A percentile compares a stretch with the other conserved stretches of the same genome.
phyloP scores from a whole-genome alignment of 371 early-diverging fungal genomes.

The Mucor racemosus region DNA sequence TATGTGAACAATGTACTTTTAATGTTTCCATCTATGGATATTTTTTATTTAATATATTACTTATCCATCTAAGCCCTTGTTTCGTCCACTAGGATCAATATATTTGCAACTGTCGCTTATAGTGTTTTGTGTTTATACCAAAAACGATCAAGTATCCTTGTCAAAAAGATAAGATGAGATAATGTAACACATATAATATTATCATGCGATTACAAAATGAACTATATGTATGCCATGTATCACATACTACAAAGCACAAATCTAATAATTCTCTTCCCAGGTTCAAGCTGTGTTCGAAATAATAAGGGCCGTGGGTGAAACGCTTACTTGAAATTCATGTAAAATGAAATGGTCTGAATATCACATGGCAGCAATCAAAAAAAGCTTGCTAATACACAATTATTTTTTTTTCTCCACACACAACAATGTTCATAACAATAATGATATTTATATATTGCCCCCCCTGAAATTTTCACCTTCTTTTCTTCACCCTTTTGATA shows the following conservation, averaged over 20 bases:
- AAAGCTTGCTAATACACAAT: constrained; percentile 12
- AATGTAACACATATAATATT: neutral
- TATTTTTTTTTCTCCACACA: neutral
- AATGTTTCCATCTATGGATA: too few relatives aligned
- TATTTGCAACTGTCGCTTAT: too few relatives aligned
- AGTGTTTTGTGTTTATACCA: too few relatives aligned
- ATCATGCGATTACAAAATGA: neutral
- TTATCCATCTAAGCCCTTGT: too few relatives aligned
- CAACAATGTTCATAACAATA: neutral
- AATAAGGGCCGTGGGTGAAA: constrained; percentile 5
- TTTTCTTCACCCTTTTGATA: neutral
- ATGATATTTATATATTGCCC: neutral
- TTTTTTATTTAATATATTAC: too few relatives aligned
- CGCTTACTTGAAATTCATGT: constrained; percentile 3
- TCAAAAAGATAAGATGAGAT: neutral
- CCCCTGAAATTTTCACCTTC: neutral
- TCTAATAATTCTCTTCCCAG: neutral
- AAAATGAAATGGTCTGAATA: neutral
- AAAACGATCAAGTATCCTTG: neutral
- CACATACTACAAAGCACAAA: too few relatives aligned
- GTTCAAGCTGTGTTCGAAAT: neutral
- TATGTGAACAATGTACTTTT: too few relatives aligned
- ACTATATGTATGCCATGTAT: too few relatives aligned
- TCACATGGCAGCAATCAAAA: constrained; percentile 22
- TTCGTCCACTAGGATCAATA: too few relatives aligned